Base-by-base conservation (phyloP, 2,329 filamentous ascomycete species). In the Penicillium janthinellum region DNA sequence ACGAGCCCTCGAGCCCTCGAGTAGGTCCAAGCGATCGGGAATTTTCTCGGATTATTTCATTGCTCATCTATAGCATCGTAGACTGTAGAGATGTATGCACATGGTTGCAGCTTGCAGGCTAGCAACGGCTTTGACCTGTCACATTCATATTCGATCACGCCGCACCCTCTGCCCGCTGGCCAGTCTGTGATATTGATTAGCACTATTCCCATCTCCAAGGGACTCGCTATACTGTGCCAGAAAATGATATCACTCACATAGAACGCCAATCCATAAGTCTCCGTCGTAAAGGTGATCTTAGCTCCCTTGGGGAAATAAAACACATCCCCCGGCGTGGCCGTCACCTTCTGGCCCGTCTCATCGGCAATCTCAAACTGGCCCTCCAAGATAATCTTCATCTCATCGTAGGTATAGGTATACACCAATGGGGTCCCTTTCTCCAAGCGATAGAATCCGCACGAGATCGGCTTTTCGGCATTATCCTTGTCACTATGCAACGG, bases 381-480 rank as follows among this genome's bases (percentile, higher is more conserved):
- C 67, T 90, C 87, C 10, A 90, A 75, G 64, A 90, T 87, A 70
- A 90, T 88, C 79, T 90, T 90, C 84, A 89, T 88, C 79, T 90
- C 88, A 69, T 90, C 84, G 75, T 90, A 90, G 42, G 81, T 86
- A 75, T 90, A 90, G 35, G 82, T 85, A 78, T 90, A 90, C 8
- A 86, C 85, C 17, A 90, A 81, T 1, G 86, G 85, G 3, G 86
- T 86, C 67, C 88, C 87, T 65, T 88, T 87, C 68, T 89, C 86
- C 11, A 90, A 79, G 12, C 87, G 82, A 78, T 89, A 90, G 71
- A 90, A 84, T 22, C 88, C 88, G 7, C 80, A 79, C 0, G 84
- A 84, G 60, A 90, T 83, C 59, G 88, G 87, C 67, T 83, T 84
- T 11, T 84, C 81, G 14, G 83, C 73, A 71, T 85, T 81, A 58